Conservation (phyloP, 441 rosid genomes). For the Gossypium aridum region DNA sequence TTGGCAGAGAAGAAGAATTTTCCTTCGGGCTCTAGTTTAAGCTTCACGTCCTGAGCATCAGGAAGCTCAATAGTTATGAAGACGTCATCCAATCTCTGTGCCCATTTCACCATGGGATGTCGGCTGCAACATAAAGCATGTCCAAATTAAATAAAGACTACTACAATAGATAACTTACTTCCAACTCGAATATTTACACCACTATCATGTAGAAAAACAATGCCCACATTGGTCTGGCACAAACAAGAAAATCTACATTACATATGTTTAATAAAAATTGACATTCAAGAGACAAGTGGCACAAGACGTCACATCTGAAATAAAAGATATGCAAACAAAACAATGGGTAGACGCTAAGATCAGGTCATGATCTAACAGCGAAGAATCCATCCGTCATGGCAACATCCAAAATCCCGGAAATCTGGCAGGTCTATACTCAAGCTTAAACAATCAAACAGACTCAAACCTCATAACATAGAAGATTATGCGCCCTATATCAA, state of each 20-base stretch:
- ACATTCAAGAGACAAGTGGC: not conserved
- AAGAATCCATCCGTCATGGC: not conserved
- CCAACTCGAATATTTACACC: not conserved
- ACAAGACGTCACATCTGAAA: not conserved
- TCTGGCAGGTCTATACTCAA: not conserved
- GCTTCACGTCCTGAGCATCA: conserved; percentile 55
- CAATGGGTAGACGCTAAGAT: not conserved
- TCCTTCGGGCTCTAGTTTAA: conserved; percentile 66
- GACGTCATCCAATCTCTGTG: conserved; percentile 51
- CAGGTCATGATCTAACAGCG: not conserved
- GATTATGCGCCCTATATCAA: not conserved
- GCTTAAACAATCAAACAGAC: not conserved
- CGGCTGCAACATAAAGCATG: conserved; percentile 28
- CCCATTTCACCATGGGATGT: conserved; percentile 67
- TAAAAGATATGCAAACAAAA: not conserved
- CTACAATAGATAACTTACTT: not conserved
- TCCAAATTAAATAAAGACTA: not conserved
- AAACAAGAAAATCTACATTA: not conserved
- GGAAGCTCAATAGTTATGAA: conserved; percentile 54
- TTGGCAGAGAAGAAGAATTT: conserved; percentile 47
- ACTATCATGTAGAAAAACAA: not conserved
- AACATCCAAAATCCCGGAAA: not conserved
- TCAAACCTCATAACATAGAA: not conserved
- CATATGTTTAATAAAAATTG: not conserved
- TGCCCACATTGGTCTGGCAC: not conserved